These are phyloP conservation scores for Microbotryum scabiosae DNA, from an alignment of 1,284 basidiomycete genomes.

Conservation along the genomic window DNA sequence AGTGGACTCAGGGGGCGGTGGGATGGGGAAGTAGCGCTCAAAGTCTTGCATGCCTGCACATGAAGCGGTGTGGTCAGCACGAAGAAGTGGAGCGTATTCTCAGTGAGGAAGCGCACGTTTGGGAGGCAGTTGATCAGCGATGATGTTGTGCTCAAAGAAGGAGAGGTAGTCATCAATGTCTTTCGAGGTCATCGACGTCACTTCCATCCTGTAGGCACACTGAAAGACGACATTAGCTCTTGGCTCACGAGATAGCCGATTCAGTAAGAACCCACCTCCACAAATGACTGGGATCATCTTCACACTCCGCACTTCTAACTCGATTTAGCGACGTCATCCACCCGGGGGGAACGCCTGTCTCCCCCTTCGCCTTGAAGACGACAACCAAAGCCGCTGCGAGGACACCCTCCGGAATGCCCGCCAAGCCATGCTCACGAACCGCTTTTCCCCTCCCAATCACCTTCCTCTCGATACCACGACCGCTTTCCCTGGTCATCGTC, in stretches of 20 bases:
- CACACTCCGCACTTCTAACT: not conserved
- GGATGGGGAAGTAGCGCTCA: conserved; percentile 11
- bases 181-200: conserved; percentile 4
- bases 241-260: not conserved
- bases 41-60: conserved; percentile 6
- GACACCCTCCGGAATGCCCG: not conserved
- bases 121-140: conserved; percentile 9
- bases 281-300: conserved; percentile 1
- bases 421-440: not conserved
- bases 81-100: not conserved
- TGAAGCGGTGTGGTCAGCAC: too few species aligned
- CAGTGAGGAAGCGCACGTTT: not conserved
- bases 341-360: not conserved
- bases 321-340: conserved; percentile 14
- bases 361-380: not conserved
- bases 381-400: not conserved
- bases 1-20: not conserved
- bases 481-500: not conserved
- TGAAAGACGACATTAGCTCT: not conserved
- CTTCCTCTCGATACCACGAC: too few species aligned
- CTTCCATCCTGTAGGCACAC: conserved; percentile 7
- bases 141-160: conserved; percentile 26
- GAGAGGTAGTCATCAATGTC: conserved; percentile 30
- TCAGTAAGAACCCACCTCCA: conserved; percentile 9
- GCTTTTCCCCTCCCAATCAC: not conserved